A percentile compares a stretch with the other conserved stretches of the same genome.
These are phyloP conservation scores for Aleurites moluccanus DNA, from an alignment of 441 rosid species.

Conservation along the genomic window DNA sequence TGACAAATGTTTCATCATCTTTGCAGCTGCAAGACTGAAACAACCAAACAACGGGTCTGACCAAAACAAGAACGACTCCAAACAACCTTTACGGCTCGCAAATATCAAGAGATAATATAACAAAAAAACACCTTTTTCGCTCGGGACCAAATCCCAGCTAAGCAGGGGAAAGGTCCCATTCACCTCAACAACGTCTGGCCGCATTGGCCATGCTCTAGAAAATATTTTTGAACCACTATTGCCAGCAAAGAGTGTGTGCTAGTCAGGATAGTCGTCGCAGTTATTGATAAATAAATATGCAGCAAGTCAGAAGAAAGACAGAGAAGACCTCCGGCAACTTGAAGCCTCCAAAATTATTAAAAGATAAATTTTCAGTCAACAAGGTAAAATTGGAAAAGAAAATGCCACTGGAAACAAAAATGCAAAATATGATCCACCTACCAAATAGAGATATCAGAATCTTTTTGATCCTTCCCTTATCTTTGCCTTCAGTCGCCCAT, in stretches of 20 bases:
- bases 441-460: slow-evolving; percentile 30
- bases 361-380: slow-evolving; percentile 25
- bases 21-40: no score
- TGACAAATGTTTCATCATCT: no score
- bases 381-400: slow-evolving; percentile 8
- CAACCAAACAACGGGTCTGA: no score
- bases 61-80: no score
- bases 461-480: slow-evolving; percentile 27
- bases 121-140: not conserved
- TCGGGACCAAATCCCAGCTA: not conserved
- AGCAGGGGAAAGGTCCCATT: not conserved
- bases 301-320: no score
- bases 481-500: slow-evolving; percentile 29
- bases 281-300: no score
- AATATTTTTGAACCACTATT: no score
- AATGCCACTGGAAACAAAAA: slow-evolving; percentile 17
- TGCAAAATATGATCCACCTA: slow-evolving; percentile 25
- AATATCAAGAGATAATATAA: no score
- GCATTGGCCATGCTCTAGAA: not conserved
- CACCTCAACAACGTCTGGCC: not conserved
- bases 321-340: not conserved
- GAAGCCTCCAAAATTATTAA: slow-evolving; percentile 36
- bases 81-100: no score
- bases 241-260: no score
- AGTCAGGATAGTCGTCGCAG: no score